Conservation (phyloP, 805 yeast genomes). For the Kluyveromyces lactis region DNA sequence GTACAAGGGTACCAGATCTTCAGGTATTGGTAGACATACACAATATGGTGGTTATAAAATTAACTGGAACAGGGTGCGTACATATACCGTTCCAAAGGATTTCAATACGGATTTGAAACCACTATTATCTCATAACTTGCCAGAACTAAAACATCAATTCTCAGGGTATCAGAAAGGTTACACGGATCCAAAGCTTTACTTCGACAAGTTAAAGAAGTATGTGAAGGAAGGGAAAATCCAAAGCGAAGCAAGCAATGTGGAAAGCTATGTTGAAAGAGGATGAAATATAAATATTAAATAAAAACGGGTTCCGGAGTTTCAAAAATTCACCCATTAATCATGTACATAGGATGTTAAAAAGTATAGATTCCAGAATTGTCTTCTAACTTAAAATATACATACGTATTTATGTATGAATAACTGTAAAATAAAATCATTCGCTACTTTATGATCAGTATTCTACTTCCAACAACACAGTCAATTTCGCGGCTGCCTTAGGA, state of each 20-base stretch:
- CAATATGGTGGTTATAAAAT: slow-evolving; percentile 66
- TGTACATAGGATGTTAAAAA: too few species aligned
- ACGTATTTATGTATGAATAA: too few species aligned
- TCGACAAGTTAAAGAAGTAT: slow-evolving; percentile 66
- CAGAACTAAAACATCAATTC: slow-evolving; percentile 59
- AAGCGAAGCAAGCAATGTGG: slow-evolving; percentile 21
- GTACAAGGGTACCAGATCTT: slow-evolving; percentile 94
- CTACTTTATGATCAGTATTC: too few species aligned
- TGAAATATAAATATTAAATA: slow-evolving; percentile 4
- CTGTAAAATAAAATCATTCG: too few species aligned
- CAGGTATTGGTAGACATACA: slow-evolving; percentile 83
- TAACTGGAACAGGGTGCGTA: slow-evolving; percentile 79
- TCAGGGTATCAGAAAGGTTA: slow-evolving; percentile 66
- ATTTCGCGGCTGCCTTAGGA: too few species aligned
- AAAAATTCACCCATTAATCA: too few species aligned
- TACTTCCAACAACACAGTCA: too few species aligned
- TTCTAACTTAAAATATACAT: too few species aligned
- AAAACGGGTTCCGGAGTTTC: too few species aligned
- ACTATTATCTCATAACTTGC: slow-evolving; percentile 65
- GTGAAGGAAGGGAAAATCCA: slow-evolving; percentile 60
- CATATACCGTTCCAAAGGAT: slow-evolving; percentile 71
- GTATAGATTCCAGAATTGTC: too few species aligned
- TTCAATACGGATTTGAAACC: slow-evolving; percentile 51
- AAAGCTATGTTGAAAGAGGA: slow-evolving; percentile 25
- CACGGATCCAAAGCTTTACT: slow-evolving; percentile 62